These are phyloP conservation scores for Xylaria acuta DNA, from an alignment of 495 filamentous ascomycete species.

Conservation along the genomic window DNA sequence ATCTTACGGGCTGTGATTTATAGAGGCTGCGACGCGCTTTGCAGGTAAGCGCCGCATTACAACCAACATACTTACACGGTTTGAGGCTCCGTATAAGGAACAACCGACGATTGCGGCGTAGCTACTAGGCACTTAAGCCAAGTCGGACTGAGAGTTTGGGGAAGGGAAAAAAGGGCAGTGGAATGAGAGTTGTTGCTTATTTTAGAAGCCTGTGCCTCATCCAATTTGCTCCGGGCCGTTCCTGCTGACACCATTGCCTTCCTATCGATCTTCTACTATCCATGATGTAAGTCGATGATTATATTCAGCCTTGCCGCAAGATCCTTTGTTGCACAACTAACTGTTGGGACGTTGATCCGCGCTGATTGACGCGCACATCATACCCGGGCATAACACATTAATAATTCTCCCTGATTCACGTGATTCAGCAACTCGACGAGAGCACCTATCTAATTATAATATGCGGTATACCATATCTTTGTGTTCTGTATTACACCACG, in stretches of 20 bases:
- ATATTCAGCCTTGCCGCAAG: background rate
- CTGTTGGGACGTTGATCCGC: background rate
- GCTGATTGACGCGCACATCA: background rate
- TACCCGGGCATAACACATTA: background rate
- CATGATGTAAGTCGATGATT: background rate
- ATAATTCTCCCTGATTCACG: background rate
- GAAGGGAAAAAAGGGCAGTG: background rate
- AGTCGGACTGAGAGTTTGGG: background rate
- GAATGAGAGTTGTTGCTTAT: background rate
- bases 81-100: background rate
- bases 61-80: background rate
- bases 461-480: background rate
- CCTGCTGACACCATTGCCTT: slow-evolving; percentile 1
- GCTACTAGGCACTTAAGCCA: background rate
- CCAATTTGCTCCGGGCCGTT: background rate
- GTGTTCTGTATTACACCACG: background rate
- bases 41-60: background rate
- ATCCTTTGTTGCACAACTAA: background rate
- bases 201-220: background rate
- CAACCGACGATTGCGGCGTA: background rate
- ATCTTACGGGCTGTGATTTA: background rate
- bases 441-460: background rate
- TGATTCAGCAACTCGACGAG: background rate
- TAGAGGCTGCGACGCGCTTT: background rate
- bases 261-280: background rate